Evolutionary conservation across 768 basidiomycete species (phyloP).

Genomic region (Nidula microcarpa): DNA sequence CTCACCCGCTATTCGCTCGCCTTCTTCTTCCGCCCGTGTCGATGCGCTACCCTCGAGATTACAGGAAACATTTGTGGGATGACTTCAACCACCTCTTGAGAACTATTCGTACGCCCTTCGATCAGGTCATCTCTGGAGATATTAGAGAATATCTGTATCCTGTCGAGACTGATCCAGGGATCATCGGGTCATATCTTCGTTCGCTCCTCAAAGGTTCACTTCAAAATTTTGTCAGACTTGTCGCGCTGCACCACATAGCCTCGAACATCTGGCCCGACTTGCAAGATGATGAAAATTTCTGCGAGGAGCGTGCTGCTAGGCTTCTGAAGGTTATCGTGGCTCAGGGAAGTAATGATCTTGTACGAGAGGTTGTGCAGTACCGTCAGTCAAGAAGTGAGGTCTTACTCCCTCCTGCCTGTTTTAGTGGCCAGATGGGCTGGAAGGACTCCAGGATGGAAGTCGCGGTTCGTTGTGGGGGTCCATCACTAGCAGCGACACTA

Average conservation of each 20-base stretch:
- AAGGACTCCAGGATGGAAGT: conserved; percentile 13
- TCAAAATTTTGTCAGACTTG: conserved; percentile 57
- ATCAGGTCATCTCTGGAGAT: conserved; percentile 49
- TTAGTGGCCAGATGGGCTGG: conserved; percentile 23
- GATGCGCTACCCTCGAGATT: conserved; percentile 77
- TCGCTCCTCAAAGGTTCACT: conserved; percentile 43
- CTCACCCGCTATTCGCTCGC: conserved; percentile 69
- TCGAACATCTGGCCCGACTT: conserved; percentile 72
- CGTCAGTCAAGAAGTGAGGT: conserved; percentile 37
- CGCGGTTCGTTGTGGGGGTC: no score
- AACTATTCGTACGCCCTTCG: conserved; percentile 50
- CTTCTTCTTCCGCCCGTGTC: conserved; percentile 76
- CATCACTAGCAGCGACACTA: no score
- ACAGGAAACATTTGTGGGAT: conserved; percentile 79
- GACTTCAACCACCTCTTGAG: conserved; percentile 69
- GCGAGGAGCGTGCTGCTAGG: conserved; percentile 35
- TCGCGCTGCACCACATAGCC: conserved; percentile 81
- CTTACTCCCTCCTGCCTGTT: conserved; percentile 50
- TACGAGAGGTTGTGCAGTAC: conserved; percentile 58
- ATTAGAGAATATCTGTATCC: conserved; percentile 70
- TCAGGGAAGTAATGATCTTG: conserved; percentile 43
- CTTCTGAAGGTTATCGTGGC: conserved; percentile 49
- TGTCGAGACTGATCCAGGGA: conserved; percentile 54
- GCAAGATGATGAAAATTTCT: conserved; percentile 12
- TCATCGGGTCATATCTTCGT: conserved; percentile 62